These are phyloP conservation scores for Aspergillus affinis DNA, from an alignment of 495 filamentous ascomycete species.

Conservation along the genomic window DNA sequence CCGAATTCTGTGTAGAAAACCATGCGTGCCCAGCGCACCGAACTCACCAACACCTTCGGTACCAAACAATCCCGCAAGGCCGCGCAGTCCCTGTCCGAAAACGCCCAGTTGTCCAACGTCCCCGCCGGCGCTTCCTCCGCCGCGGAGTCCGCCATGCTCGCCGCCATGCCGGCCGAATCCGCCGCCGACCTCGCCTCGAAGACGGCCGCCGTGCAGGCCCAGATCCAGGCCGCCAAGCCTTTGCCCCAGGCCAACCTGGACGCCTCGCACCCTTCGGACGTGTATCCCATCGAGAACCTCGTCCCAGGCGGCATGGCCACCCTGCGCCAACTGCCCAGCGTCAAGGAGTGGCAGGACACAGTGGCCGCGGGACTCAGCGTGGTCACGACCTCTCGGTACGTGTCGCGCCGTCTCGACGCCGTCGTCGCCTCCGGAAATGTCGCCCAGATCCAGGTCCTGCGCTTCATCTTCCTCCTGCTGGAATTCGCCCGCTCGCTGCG, in stretches of 20 bases:
- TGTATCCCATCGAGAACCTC: conserved; percentile 72
- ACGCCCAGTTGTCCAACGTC: conserved; percentile 63
- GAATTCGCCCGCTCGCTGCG: conserved; percentile 59
- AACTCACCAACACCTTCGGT: conserved; percentile 86
- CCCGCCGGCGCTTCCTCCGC: conserved; percentile 51
- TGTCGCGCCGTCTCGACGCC: conserved; percentile 58
- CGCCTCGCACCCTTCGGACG: conserved; percentile 71
- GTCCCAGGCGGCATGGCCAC: conserved; percentile 52
- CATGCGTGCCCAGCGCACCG: conserved; percentile 58
- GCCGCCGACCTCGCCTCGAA: conserved; percentile 60
- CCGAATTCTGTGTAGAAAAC: conserved; percentile 36
- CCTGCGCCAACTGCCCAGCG: conserved; percentile 56
- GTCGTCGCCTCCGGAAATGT: conserved; percentile 57
- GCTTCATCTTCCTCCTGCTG: conserved; percentile 60
- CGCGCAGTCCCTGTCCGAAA: conserved; percentile 71
- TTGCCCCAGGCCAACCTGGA: conserved; percentile 72
- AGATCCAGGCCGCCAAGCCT: conserved; percentile 69
- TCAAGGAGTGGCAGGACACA: conserved; percentile 74
- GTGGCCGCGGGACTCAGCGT: conserved; percentile 57
- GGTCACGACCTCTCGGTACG: conserved; percentile 61
- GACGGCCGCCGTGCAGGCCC: conserved; percentile 62
- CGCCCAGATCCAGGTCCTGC: conserved; percentile 55
- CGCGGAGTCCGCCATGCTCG: conserved; percentile 61
- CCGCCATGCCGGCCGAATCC: conserved; percentile 55
- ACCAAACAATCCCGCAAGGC: conserved; percentile 92